phyloP scores from a whole-genome alignment of 2,329 filamentous ascomycete species.

The Botrytis medusae region DNA sequence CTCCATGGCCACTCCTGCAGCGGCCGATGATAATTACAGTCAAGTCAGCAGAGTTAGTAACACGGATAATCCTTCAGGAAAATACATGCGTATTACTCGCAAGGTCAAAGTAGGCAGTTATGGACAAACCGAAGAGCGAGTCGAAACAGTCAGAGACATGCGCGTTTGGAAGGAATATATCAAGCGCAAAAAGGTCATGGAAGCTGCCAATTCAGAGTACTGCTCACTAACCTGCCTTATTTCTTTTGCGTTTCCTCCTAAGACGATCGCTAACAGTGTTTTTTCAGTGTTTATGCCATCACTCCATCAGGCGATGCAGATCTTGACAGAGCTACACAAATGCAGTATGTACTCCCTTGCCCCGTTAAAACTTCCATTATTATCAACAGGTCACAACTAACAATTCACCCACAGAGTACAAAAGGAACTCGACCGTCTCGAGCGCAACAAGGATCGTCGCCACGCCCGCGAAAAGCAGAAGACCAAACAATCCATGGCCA shows the following conservation, averaged over 20 bases:
- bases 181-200: constrained; percentile 59
- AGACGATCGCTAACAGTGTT: constrained; percentile 25
- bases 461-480: constrained; percentile 91
- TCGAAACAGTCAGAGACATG: constrained; percentile 69
- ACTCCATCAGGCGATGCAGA: constrained; percentile 67
- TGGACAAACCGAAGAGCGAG: constrained; percentile 60
- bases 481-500: constrained; percentile 45
- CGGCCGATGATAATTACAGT: constrained; percentile 74
- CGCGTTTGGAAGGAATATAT: constrained; percentile 88
- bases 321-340: constrained; percentile 60
- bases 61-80: constrained; percentile 63
- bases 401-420: constrained; percentile 52
- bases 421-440: constrained; percentile 76
- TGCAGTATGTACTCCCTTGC: constrained; percentile 47
- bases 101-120: constrained; percentile 58
- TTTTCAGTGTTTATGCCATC: constrained; percentile 55
- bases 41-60: constrained; percentile 66
- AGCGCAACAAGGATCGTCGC: constrained; percentile 88
- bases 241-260: neutral
- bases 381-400: neutral
- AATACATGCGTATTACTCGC: constrained; percentile 74
- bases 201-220: constrained; percentile 61
- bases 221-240: neutral
- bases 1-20: constrained; percentile 62
- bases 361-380: no score